phyloP scores from a whole-genome alignment of 768 basidiomycete species.

The Suillus weaverae region DNA sequence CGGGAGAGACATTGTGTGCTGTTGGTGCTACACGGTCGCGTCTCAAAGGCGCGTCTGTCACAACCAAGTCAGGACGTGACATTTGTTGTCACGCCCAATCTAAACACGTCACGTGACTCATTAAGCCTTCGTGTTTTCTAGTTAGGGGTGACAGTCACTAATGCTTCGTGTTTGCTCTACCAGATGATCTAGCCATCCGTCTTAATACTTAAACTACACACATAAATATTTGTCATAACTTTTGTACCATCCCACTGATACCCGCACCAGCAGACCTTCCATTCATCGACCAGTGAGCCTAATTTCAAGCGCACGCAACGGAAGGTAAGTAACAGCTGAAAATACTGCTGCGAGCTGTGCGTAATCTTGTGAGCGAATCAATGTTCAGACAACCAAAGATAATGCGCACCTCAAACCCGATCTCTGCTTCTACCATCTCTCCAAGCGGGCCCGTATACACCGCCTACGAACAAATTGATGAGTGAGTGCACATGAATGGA shows the following conservation, averaged over 20 bases:
- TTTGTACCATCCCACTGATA: neutral
- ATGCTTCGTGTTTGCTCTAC: neutral
- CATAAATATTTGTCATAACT: no score
- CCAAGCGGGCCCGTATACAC: conserved; percentile 57
- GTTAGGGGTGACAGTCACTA: no score
- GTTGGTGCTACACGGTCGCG: conserved; percentile 21
- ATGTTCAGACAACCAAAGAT: neutral
- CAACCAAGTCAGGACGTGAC: conserved; percentile 8
- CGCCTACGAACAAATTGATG: conserved; percentile 16
- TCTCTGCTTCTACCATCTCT: conserved; percentile 46
- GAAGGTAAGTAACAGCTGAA: conserved; percentile 46
- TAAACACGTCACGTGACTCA: neutral
- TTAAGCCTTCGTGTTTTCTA: neutral
- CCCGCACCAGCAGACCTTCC: neutral
- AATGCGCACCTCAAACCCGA: conserved; percentile 51
- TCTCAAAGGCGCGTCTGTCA: conserved; percentile 30
- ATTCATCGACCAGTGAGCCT: conserved; percentile 38
- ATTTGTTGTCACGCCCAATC: conserved; percentile 1
- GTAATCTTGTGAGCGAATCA: neutral
- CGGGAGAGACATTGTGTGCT: conserved; percentile 63
- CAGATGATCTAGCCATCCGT: neutral
- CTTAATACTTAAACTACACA: neutral
- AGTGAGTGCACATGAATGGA: neutral
- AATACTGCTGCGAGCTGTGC: conserved; percentile 44
- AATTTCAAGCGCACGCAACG: conserved; percentile 52